Percentiles rank a stretch among this genome's conserved stretches.
Conservation (phyloP, 2,329 filamentous ascomycete species). For the Diaporthe capsici region DNA sequence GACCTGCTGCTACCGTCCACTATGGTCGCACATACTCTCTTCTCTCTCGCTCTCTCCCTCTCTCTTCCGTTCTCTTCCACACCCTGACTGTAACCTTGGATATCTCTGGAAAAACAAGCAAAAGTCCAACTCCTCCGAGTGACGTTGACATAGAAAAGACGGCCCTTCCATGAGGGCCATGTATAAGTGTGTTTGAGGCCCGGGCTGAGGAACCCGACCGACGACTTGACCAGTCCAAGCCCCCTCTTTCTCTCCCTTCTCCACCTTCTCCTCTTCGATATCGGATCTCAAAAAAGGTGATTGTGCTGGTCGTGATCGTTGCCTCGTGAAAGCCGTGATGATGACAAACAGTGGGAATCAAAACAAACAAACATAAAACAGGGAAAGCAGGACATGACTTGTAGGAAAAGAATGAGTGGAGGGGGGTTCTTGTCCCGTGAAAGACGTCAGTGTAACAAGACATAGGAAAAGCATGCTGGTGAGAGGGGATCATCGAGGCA, state of each 20-base stretch:
- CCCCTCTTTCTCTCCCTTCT: neutral
- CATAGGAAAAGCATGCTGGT: slow-evolving; percentile 18
- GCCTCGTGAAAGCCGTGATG: slow-evolving; percentile 39
- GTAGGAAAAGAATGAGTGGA: slow-evolving; percentile 36
- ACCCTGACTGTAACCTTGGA: neutral
- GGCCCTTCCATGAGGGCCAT: slow-evolving; percentile 27
- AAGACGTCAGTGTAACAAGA: slow-evolving; percentile 10
- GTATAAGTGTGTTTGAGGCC: neutral
- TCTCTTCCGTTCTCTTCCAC: neutral
- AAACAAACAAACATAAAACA: neutral
- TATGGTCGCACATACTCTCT: neutral
- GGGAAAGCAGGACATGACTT: neutral
- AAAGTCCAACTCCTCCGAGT: neutral
- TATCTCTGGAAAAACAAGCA: slow-evolving; percentile 2
- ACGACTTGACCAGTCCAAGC: slow-evolving; percentile 28
- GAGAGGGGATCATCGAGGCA: neutral
- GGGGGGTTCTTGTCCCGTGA: slow-evolving; percentile 11
- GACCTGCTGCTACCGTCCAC: slow-evolving; percentile 21
- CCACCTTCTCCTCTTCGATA: neutral
- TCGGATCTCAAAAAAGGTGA: slow-evolving; percentile 35
- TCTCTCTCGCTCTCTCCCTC: neutral
- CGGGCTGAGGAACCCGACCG: neutral
- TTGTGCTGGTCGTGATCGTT: slow-evolving; percentile 40
- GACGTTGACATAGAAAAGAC: neutral
- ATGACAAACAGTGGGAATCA: slow-evolving; percentile 5